Evolutionary conservation across 768 basidiomycete species (phyloP), one percentile per base, ranked within the genome.

Genomic region (Paxillus rubicundulus): DNA sequence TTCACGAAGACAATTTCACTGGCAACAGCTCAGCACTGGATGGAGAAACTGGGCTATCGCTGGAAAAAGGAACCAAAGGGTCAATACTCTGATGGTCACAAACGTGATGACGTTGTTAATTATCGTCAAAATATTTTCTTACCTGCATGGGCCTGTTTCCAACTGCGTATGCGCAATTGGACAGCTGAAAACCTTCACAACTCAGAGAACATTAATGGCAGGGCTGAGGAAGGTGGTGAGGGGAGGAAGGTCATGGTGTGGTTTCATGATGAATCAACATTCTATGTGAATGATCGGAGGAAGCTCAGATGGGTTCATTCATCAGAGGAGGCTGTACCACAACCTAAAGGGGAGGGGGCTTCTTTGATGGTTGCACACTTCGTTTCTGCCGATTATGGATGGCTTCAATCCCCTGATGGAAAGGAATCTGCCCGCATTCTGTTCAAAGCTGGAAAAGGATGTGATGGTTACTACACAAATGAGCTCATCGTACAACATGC

Each of bases 211-310:
- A 38, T n/a, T 38, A 17, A 17, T n/a, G 37, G 14, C 16, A 38
- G 37, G 17, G 37, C 16, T 14, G 14, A 38, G 37, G 37, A 38
- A 38, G 37, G 37, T 63, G 18, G 58, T n/a, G n/a, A n/a, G n/a
- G n/a, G n/a, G n/a, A n/a, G n/a, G n/a, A n/a, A n/a, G n/a, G n/a
- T n/a, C n/a, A n/a, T 66, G 7, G 47, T 62, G 4, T 66, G 60
- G 63, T 60, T 52, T 38, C 71, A 73, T 52, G 66, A 73, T 51
- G 66, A 73, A 53, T 70, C 68, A n/a, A 72, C 58, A 5, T 74
- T 72, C 53, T n/a, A n/a, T n/a, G n/a, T n/a, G n/a, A n/a, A n/a
- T n/a, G n/a, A n/a, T n/a, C n/a, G n/a, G n/a, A n/a, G n/a, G n/a
- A n/a, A n/a, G n/a, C n/a, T n/a, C n/a, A n/a, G n/a, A n/a, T n/a